Evolutionary conservation across 768 basidiomycete species (phyloP).

Genomic region (Russula sp.): DNA sequence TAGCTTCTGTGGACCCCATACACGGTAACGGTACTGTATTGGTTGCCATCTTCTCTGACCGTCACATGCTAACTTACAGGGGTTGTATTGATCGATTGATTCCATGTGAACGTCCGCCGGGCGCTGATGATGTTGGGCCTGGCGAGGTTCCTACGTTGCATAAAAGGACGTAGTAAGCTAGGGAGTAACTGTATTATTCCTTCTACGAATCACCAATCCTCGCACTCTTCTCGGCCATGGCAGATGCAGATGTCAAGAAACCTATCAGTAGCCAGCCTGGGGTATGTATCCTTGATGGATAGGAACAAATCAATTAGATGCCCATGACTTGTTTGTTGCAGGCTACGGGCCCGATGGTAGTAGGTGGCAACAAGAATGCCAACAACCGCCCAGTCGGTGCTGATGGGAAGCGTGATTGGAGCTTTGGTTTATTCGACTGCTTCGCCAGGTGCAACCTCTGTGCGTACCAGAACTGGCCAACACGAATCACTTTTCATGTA

Average conservation of each 20-base stretch:
- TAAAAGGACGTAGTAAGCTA: neutral
- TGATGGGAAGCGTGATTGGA: slow-evolving; percentile 39
- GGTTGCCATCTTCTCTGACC: no score
- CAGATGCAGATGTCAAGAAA: neutral
- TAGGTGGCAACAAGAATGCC: slow-evolving; percentile 31
- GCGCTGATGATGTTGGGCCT: neutral
- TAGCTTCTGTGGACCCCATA: no score
- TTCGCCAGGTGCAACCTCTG: slow-evolving; percentile 32
- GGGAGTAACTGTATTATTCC: neutral
- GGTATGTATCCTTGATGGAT: neutral
- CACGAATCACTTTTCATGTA: neutral
- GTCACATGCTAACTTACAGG: neutral
- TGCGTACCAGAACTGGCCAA: slow-evolving; percentile 17
- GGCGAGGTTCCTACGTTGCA: neutral
- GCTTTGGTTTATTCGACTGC: slow-evolving; percentile 33
- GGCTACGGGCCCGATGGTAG: neutral
- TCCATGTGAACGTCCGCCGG: neutral
- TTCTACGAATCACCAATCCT: neutral
- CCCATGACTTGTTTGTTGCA: neutral
- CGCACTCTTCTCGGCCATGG: neutral
- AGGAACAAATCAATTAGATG: neutral
- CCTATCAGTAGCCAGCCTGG: neutral
- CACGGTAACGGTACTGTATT: no score
- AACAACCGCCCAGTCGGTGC: slow-evolving; percentile 31
- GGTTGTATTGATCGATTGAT: neutral